phyloP scores from a whole-genome alignment of 2,329 filamentous ascomycete species.

The Cladobotryum mycophilum region DNA sequence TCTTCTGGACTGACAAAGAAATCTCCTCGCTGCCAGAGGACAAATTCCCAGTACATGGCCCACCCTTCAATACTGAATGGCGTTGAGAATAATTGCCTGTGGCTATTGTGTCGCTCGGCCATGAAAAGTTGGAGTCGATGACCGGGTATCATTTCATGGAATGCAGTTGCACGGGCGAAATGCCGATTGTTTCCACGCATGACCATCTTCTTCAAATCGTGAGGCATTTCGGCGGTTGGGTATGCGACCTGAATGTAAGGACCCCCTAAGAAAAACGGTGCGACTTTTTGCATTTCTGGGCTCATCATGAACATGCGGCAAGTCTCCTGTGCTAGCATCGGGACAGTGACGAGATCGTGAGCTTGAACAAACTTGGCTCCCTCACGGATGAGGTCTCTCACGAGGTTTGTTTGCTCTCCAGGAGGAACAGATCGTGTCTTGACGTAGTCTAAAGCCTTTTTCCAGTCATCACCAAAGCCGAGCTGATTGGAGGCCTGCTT shows the following conservation, averaged over 20 bases:
- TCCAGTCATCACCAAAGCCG: constrained; percentile 44
- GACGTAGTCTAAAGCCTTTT: constrained; percentile 47
- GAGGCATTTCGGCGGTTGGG: constrained; percentile 45
- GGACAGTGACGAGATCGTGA: constrained; percentile 50
- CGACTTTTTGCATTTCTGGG: constrained; percentile 45
- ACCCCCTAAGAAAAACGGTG: constrained; percentile 55
- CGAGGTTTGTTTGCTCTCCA: constrained; percentile 46
- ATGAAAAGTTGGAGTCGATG: constrained; percentile 50
- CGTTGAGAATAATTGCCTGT: constrained; percentile 48
- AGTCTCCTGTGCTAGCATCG: constrained; percentile 44
- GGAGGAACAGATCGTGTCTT: constrained; percentile 49
- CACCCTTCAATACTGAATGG: constrained; percentile 57
- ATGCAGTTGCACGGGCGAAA: constrained; percentile 52
- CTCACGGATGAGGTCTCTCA: constrained; percentile 44
- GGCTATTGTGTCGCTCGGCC: constrained; percentile 39
- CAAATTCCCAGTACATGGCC: constrained; percentile 57
- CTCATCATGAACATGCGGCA: constrained; percentile 54
- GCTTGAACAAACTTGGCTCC: constrained; percentile 47
- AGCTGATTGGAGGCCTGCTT: constrained; percentile 42
- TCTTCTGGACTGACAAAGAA: constrained; percentile 47
- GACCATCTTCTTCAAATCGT: constrained; percentile 51
- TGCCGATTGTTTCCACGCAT: constrained; percentile 54
- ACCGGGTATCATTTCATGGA: constrained; percentile 56
- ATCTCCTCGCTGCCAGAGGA: constrained; percentile 48
- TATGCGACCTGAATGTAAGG: constrained; percentile 49